Base-by-base conservation (phyloP, 148 eudicot species). In the Chenopodium berlandieri region DNA sequence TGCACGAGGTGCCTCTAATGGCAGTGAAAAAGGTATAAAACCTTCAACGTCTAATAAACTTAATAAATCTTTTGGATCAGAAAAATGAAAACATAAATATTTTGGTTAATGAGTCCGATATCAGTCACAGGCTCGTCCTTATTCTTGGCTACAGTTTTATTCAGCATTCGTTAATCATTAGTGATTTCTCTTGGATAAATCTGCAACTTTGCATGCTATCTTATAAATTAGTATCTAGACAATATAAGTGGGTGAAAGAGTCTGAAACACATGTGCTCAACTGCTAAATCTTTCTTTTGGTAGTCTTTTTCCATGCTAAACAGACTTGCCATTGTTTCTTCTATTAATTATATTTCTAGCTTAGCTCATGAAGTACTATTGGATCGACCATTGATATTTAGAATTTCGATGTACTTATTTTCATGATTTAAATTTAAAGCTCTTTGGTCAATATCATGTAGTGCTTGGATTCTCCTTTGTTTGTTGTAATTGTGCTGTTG, bases 1-100 rank as follows among this genome's bases (percentile, higher is more conserved):
- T 80, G 77, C 83, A 16, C 92, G 87, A 84, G 91, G 86, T 87
- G 86, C 83, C 83, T 82, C 94, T 75, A 86, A 86, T 85, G 86
- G 83, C 71, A 56, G n/a, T 30, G 92, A 87, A 78, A 91, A 89
- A 89, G 95, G 98, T 96, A 83, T 30, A 65, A 17, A 17, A 37
- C 67, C 7, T 22, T 13, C 25, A 44, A 23, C 25, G 25, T 71
- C 32, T 31, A 27, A 7, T 62, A 40, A 62, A 34, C 77, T 14
- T 71, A 34, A 71, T 4, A 11, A 76, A 23, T 17, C 47, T 71
- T 44, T 9, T 68, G 74, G 25, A 2, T 40, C 52, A 52, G 19
- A 27, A 76, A 69, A 11, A 74, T 22, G 11, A 66, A 32, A n/a
- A 44, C 69, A 16, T 12, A 27, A 11, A 27, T 34, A 10, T 73